These are phyloP conservation scores for Trichosporon ovoides DNA, from an alignment of 1,284 basidiomycete species.

Conservation along the genomic window DNA sequence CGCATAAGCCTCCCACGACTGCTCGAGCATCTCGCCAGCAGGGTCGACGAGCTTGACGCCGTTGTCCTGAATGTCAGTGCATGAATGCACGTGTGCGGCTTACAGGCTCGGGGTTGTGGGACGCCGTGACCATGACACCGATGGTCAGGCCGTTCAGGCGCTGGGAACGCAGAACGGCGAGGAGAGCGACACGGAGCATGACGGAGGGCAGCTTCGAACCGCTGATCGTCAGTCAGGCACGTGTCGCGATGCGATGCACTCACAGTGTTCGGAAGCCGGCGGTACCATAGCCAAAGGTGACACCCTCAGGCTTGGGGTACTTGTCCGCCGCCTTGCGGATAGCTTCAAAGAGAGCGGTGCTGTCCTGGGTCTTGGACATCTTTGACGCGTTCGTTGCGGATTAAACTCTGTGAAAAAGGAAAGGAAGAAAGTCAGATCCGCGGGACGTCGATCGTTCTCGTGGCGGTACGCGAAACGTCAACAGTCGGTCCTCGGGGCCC, in stretches of 20 bases:
- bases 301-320: conserved; percentile 51
- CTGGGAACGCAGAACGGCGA: conserved; percentile 87
- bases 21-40: conserved; percentile 97
- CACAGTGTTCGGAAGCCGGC: conserved; percentile 91
- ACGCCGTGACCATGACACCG: conserved; percentile 98
- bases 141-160: conserved; percentile 82
- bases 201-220: conserved; percentile 81
- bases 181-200: conserved; percentile 83
- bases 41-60: conserved; percentile 98
- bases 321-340: conserved; percentile 38
- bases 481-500: neutral
- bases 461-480: neutral
- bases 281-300: conserved; percentile 79
- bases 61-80: conserved; percentile 66
- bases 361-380: conserved; percentile 19
- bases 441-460: neutral
- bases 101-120: conserved; percentile 93
- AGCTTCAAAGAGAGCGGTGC: conserved; percentile 29
- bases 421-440: too few relatives aligned
- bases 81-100: conserved; percentile 23
- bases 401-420: neutral
- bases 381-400: neutral
- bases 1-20: conserved; percentile 86
- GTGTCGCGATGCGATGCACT: conserved; percentile 47
- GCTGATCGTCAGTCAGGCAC: conserved; percentile 37